Percentiles rank a stretch among this genome's conserved stretches.
These are phyloP conservation scores for Ceratocystis ficicola DNA, from an alignment of 2,329 filamentous ascomycete genomes.

Conservation along the genomic window DNA sequence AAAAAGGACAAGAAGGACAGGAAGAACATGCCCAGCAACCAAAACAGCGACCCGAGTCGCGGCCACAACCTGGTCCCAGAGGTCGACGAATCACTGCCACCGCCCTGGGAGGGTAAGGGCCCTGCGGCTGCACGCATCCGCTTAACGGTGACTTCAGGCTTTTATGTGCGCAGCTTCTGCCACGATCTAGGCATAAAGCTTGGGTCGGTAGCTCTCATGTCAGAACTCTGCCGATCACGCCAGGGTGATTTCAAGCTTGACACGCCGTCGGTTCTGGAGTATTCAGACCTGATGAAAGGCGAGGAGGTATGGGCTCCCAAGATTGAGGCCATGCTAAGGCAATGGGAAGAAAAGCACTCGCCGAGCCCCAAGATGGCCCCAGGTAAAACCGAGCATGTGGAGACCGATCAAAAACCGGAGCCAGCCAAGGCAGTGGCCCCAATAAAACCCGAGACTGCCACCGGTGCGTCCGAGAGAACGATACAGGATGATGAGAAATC, in stretches of 20 bases:
- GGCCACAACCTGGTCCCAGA: slow-evolving; percentile 45
- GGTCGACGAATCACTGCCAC: slow-evolving; percentile 37
- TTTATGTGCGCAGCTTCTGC: slow-evolving; percentile 89
- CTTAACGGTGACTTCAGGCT: slow-evolving; percentile 89
- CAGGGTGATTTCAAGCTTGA: slow-evolving; percentile 71
- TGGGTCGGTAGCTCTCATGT: slow-evolving; percentile 74
- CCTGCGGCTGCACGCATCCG: slow-evolving; percentile 70
- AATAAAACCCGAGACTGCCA: slow-evolving; percentile 24
- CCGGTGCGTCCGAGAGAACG: background rate
- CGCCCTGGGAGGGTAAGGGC: slow-evolving; percentile 47
- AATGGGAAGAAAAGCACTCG: slow-evolving; percentile 29
- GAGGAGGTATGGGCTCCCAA: slow-evolving; percentile 75
- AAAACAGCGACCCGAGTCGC: slow-evolving; percentile 27
- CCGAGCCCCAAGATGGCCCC: slow-evolving; percentile 14
- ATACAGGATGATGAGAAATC: slow-evolving; percentile 32
- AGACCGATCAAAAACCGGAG: background rate
- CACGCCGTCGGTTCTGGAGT: slow-evolving; percentile 61
- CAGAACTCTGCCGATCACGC: slow-evolving; percentile 63
- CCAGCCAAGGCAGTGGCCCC: slow-evolving; percentile 20
- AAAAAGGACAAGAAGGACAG: slow-evolving; percentile 13
- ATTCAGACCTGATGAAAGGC: slow-evolving; percentile 59
- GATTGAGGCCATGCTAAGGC: slow-evolving; percentile 40
- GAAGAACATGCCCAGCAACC: slow-evolving; percentile 11
- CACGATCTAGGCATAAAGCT: slow-evolving; percentile 81
- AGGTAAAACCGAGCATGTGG: background rate